Percentiles rank a stretch among this genome's conserved stretches.
Evolutionary conservation across 192 early-diverging fungal genomes (phyloP).

Genomic region (Coemansia erecta): DNA sequence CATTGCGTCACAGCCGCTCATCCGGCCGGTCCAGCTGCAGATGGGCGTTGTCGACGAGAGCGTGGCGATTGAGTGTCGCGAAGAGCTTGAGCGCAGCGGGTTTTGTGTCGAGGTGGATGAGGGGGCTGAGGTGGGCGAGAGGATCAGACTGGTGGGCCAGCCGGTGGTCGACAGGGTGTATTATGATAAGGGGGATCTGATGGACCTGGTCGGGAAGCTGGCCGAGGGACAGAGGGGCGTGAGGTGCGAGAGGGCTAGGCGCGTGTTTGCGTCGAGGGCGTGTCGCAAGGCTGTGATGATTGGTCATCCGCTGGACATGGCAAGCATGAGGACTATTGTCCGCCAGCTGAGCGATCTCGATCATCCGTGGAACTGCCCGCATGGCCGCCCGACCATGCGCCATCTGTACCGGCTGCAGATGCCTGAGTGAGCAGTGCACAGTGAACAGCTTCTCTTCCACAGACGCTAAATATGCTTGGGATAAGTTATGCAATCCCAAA

Average conservation of each 20-base stretch:
- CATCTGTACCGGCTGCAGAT: constrained; percentile 63
- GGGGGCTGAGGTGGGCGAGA: constrained; percentile 54
- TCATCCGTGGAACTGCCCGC: constrained; percentile 98
- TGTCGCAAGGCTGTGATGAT: constrained; percentile 93
- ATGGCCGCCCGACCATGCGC: constrained; percentile 93
- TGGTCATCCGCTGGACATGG: constrained; percentile 69
- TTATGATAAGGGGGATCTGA: constrained; percentile 62
- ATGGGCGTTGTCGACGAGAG: constrained; percentile 78
- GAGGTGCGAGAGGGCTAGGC: constrained; percentile 64
- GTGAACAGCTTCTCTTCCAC: too few species aligned
- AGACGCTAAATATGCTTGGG: too few species aligned
- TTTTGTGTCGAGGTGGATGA: constrained; percentile 72
- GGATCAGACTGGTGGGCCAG: constrained; percentile 66
- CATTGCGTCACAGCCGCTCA: constrained; percentile 66
- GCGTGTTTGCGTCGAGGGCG: constrained; percentile 85
- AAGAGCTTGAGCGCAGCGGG: constrained; percentile 76
- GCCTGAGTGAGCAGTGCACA: not conserved
- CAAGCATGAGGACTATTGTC: constrained; percentile 80
- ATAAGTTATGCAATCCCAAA: too few species aligned
- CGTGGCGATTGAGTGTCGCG: constrained; percentile 69
- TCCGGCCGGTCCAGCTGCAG: constrained; percentile 67
- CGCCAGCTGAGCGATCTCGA: constrained; percentile 78
- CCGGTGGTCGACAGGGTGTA: constrained; percentile 72
- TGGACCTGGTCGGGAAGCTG: constrained; percentile 41
- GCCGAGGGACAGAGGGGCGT: constrained; percentile 58